phyloP scores from a whole-genome alignment of 805 yeast species.

The Pichia kluyveri region DNA sequence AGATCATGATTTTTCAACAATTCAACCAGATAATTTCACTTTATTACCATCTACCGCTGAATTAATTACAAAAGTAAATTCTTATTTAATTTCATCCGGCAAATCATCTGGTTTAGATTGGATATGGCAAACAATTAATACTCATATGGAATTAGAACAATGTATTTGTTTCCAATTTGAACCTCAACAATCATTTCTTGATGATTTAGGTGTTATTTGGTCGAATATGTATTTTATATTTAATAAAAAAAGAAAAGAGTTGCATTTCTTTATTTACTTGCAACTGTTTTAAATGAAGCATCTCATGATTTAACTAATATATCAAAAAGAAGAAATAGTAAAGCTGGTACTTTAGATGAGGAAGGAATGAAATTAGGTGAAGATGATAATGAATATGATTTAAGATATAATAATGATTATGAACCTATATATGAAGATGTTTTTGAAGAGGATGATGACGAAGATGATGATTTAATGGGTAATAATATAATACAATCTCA shows the following conservation, averaged over 20 bases:
- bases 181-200: slow-evolving; percentile 54
- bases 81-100: slow-evolving; percentile 61
- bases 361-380: slow-evolving; percentile 21
- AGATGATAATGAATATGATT: slow-evolving; percentile 29
- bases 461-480: slow-evolving; percentile 25
- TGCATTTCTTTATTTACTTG: slow-evolving; percentile 69
- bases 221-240: slow-evolving; percentile 84
- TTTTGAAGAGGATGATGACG: slow-evolving; percentile 31
- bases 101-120: slow-evolving; percentile 44
- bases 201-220: slow-evolving; percentile 59
- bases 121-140: slow-evolving; percentile 84
- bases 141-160: slow-evolving; percentile 65
- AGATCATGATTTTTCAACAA: slow-evolving; percentile 85
- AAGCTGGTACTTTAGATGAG: slow-evolving; percentile 26
- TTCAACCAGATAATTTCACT: slow-evolving; percentile 70
- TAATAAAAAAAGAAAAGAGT: slow-evolving; percentile 87
- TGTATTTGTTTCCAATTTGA: slow-evolving; percentile 59
- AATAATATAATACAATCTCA: slow-evolving; percentile 28
- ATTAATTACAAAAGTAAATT: slow-evolving; percentile 62
- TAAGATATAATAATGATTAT: slow-evolving; percentile 21
- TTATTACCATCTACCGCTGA: slow-evolving; percentile 42
- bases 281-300: slow-evolving; percentile 22
- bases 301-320: neutral
- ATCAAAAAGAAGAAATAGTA: slow-evolving; percentile 23
- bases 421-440: slow-evolving; percentile 25